Evolutionary conservation across 2,329 filamentous ascomycete species (phyloP), one percentile per base, ranked within the genome.

Genomic region (Gnomoniopsis smithogilvyi): DNA sequence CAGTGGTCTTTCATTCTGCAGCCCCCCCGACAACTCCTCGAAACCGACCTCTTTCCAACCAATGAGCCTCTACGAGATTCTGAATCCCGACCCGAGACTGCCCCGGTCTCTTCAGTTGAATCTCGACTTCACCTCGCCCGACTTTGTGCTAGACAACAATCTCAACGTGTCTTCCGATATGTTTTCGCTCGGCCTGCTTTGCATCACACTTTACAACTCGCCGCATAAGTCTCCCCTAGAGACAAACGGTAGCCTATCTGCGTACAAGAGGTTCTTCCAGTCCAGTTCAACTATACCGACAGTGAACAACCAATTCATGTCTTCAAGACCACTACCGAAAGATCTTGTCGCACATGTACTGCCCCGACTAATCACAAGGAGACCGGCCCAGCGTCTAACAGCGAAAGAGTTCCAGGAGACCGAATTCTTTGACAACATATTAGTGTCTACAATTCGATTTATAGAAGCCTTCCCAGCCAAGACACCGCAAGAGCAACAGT

Each of bases 391-490:
- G 70, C 85, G 95, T 48, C 84, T 98, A 77, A 92, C 87, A 26
- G 92, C 94, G 4, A 86, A 85, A 56, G 94, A 96, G 67, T 98
- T 99, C 66, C 95, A 99, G 70, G 86, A 97, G 72, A 96, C 92
- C 68, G 88, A 91, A 65, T 99, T 96, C 71, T 99, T 99, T 70
- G 92, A 99, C 74, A 99, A 98, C 68, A 91, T 98, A 49, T 80
- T 99, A 4, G 92, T 99, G 22, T 96, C 93, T 0, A 97, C 95
- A 0, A 96, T 99, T 63, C 90, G 95, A 14, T 99, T 99, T 69
- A 78, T 99, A 26, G 95, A 99, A 67, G 84, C 88, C 0, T 85
- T 99, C 60, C 94, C 95, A 0, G 91, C 91, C 36, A 99, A 99
- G 76, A 96, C 92, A 1, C 83, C 91, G 0, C 90, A 86, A 63